Evolutionary conservation across 2,329 filamentous ascomycete species (phyloP).

Genomic region (Aspergillus sp.): DNA sequence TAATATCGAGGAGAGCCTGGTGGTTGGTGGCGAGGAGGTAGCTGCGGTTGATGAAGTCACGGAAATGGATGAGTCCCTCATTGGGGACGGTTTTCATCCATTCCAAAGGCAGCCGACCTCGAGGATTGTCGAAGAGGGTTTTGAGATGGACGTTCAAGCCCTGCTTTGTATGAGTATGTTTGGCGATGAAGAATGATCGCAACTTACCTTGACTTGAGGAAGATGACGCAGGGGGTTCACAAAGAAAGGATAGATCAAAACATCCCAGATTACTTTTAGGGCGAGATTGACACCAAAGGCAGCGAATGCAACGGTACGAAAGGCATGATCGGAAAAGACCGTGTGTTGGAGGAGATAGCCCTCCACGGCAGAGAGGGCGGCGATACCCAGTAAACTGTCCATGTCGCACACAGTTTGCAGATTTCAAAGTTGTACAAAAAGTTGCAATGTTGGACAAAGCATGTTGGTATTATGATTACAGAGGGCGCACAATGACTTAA

Average conservation of each 20-base stretch:
- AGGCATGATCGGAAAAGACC: constrained; percentile 18
- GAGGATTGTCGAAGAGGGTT: constrained; percentile 29
- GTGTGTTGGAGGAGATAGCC: constrained; percentile 23
- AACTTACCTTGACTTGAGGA: constrained; percentile 40
- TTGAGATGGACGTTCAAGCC: constrained; percentile 19
- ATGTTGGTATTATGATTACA: background rate
- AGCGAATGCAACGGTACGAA: constrained; percentile 17
- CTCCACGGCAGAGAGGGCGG: constrained; percentile 21
- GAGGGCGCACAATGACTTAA: background rate
- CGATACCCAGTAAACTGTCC: constrained; percentile 6
- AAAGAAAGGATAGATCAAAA: constrained; percentile 47
- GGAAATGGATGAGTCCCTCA: constrained; percentile 52
- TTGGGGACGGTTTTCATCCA: constrained; percentile 53
- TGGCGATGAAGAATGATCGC: background rate
- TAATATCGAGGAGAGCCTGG: constrained; percentile 45
- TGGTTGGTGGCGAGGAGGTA: constrained; percentile 28
- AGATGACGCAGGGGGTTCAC: constrained; percentile 49
- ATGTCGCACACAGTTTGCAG: constrained; percentile 2
- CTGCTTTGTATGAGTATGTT: constrained; percentile 9
- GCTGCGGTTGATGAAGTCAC: constrained; percentile 40
- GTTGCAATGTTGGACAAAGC: background rate
- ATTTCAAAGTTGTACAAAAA: background rate
- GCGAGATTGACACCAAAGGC: constrained; percentile 20
- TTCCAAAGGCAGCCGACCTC: constrained; percentile 23
- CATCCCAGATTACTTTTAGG: constrained; percentile 28